These are phyloP conservation scores for Pseudozyma sp. DNA, from an alignment of 1,284 basidiomycete species.

Conservation along the genomic window DNA sequence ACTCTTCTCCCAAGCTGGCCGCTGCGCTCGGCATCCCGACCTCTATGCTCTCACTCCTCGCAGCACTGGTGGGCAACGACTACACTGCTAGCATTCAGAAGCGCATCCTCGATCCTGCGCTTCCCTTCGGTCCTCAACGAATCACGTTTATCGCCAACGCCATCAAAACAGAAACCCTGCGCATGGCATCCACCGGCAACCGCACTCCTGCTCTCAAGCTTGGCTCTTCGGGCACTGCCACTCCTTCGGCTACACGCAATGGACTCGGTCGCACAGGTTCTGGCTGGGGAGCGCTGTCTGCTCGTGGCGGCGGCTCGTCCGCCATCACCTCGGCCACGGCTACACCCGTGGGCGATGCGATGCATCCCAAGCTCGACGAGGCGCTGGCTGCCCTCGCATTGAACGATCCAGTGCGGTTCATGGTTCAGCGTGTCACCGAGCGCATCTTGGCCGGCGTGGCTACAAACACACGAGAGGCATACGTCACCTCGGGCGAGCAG, in stretches of 20 bases:
- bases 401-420: constrained; percentile 54
- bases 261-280: constrained; percentile 28
- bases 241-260: constrained; percentile 23
- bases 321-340: constrained; percentile 46
- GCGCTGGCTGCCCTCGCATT: constrained; percentile 28
- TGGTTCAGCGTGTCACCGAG: constrained; percentile 49
- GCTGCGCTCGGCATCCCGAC: constrained; percentile 46
- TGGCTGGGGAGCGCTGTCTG: constrained; percentile 20
- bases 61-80: constrained; percentile 61
- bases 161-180: constrained; percentile 45
- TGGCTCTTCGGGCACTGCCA: constrained; percentile 36
- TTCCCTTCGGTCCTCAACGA: constrained; percentile 32
- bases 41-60: constrained; percentile 55
- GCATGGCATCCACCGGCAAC: constrained; percentile 28
- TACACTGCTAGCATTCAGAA: constrained; percentile 51
- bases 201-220: constrained; percentile 16
- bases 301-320: constrained; percentile 16
- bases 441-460: constrained; percentile 38
- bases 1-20: constrained; percentile 52
- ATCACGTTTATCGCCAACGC: constrained; percentile 45
- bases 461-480: constrained; percentile 18
- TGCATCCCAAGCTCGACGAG: constrained; percentile 41
- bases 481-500: constrained; percentile 49
- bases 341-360: constrained; percentile 37
- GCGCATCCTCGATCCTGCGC: constrained; percentile 48